Conservation (phyloP, 139 green algal species). For the Helicosporidium sp. region DNA sequence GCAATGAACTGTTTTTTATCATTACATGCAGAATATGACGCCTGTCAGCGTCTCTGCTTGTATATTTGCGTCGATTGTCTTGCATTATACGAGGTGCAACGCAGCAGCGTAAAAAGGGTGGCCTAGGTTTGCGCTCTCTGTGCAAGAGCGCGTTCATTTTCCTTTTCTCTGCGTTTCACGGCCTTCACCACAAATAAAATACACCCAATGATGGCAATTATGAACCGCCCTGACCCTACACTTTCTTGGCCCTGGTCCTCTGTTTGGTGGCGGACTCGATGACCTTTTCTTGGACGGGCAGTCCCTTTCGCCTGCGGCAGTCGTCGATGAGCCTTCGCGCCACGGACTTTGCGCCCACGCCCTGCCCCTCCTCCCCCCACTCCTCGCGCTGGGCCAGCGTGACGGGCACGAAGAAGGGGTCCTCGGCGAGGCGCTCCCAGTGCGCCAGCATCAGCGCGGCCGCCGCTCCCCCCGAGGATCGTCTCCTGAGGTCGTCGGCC, state of each 20-base stretch:
- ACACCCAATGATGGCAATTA: too few species aligned
- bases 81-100: too few species aligned
- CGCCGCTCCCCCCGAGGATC: conserved; percentile 58
- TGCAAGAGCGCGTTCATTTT: too few species aligned
- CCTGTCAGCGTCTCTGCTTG: neutral
- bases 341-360: conserved; percentile 44
- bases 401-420: conserved; percentile 86
- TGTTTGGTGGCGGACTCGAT: conserved; percentile 89
- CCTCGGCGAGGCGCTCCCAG: conserved; percentile 78
- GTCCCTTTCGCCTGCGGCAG: conserved; percentile 72
- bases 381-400: conserved; percentile 96
- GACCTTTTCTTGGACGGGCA: conserved; percentile 85
- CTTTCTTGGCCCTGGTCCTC: conserved; percentile 82
- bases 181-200: neutral
- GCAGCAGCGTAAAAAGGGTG: too few species aligned
- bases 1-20: too few species aligned
- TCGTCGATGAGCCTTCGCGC: conserved; percentile 61
- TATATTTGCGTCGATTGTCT: too few species aligned
- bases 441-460: conserved; percentile 78
- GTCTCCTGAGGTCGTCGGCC: conserved; percentile 73
- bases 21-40: too few species aligned
- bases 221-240: conserved; percentile 30
- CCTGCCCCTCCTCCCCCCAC: conserved; percentile 72
- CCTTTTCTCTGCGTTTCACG: neutral
- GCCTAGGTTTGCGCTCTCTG: too few species aligned